Percentiles rank a stretch among this genome's conserved stretches.
These are phyloP conservation scores for Geranium rotundifolium DNA, from an alignment of 345 rosid genomes.

Conservation along the genomic window DNA sequence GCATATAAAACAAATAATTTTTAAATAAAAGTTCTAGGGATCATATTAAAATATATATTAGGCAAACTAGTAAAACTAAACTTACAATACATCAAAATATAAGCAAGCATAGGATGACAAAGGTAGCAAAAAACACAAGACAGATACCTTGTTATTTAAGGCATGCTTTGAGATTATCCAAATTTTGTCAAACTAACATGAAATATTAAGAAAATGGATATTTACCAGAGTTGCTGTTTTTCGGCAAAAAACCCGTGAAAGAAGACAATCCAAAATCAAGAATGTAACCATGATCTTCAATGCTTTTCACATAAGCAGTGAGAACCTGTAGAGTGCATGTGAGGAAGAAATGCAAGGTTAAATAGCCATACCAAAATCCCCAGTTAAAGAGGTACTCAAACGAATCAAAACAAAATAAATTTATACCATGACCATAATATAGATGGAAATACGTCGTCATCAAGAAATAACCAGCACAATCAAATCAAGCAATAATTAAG, in stretches of 20 bases:
- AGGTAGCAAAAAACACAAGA: too few relatives aligned
- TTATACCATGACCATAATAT: background rate
- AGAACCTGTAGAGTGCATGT: constrained; percentile 39
- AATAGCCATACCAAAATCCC: background rate
- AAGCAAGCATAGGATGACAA: too few relatives aligned
- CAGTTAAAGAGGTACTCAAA: background rate
- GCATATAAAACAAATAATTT: too few relatives aligned
- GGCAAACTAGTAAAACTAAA: too few relatives aligned
- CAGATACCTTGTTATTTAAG: too few relatives aligned
- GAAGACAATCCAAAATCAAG: constrained; percentile 82
- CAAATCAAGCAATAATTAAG: too few relatives aligned
- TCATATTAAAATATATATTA: too few relatives aligned
- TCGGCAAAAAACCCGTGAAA: constrained; percentile 65
- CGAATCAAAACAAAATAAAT: too few relatives aligned
- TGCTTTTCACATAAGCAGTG: constrained; percentile 62
- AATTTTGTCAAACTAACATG: background rate
- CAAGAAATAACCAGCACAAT: background rate
- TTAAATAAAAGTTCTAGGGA: too few relatives aligned
- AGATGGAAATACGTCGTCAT: background rate
- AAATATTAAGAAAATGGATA: background rate
- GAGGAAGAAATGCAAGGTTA: constrained; percentile 4
- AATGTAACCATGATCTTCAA: constrained; percentile 96
- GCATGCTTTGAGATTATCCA: too few relatives aligned
- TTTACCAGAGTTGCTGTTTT: constrained; percentile 43
- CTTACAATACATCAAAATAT: too few relatives aligned